Evolutionary conservation across 257 asterid genomes (phyloP), one percentile per base, ranked within the genome.

Genomic region (Primulina tabacum): DNA sequence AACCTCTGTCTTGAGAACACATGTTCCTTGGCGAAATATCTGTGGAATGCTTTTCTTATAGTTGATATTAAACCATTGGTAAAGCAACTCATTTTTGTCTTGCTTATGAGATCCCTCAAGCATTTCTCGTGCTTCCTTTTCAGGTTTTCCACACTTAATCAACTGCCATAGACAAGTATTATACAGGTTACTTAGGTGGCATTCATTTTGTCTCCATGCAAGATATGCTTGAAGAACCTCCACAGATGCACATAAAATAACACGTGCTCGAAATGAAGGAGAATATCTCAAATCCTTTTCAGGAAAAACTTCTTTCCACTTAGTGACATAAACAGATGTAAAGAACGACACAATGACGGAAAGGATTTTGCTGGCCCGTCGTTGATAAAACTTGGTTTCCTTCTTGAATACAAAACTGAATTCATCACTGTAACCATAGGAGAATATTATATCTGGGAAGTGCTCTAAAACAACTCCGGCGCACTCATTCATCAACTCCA

Each of bases 1-100:
- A 76, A 86, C 87, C 89, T 90, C 85, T 69, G 78, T 82, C 83
- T 86, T 85, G 68, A 90, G 70, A 74, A 72, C 81, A 75, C 96
- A 90, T 67, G 98, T 88, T 47, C 97, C 97, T 79, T 92, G 98
- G 79, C 98, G 96, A 80, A 90, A 85, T 40, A 88, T 83, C 64
- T 71, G 85, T 4, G 89, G 92, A 70, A 92, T 82, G 65, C 84
- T 84, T 28, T 82, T 83, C 76, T 82, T 90, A 82, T 90, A 93
- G 79, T 93, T 90, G 57, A 90, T 82, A 72, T 84, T 85, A 78
- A 87, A 92, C 65, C 67, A 57, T 66, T 88, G 88, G 80, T 71
- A 90, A 67, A 90, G 96, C 76, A 88, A 75, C 79, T 92, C 96
- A 75, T 88, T 90, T 71, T 76, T 82, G 62, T 79, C 92, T 75